phyloP scores from a whole-genome alignment of 129 eudicot genomes.

The Lactuca sativa region DNA sequence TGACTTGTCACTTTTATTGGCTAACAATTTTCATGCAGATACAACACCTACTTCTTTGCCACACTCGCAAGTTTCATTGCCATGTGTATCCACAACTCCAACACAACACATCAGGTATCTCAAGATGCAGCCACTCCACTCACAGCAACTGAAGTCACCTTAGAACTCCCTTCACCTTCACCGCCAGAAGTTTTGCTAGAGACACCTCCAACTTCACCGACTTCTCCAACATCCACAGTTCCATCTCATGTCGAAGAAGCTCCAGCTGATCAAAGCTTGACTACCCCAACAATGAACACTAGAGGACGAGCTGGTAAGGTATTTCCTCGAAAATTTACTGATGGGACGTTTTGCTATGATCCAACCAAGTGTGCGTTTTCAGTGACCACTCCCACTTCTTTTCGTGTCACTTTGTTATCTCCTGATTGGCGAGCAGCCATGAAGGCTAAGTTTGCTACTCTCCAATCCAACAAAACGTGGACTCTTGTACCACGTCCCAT shows the following conservation, averaged over 20 bases:
- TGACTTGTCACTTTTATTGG: not conserved
- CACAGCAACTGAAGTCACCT: too few relatives aligned
- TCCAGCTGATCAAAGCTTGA: too few relatives aligned
- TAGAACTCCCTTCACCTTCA: too few relatives aligned
- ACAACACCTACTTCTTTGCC: not conserved
- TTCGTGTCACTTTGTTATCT: not conserved
- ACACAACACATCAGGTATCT: too few relatives aligned
- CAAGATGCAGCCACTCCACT: too few relatives aligned
- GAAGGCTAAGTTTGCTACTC: not conserved
- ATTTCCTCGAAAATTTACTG: not conserved
- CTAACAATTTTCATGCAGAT: conserved; percentile 1
- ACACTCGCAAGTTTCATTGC: not conserved
- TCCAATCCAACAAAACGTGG: not conserved
- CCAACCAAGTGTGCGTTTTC: not conserved
- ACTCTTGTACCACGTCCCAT: not conserved
- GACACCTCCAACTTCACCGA: not conserved
- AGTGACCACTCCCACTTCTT: not conserved
- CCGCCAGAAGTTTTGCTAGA: too few relatives aligned
- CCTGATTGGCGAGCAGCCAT: not conserved
- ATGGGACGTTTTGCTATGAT: not conserved
- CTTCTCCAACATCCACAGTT: too few relatives aligned
- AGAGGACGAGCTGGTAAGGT: not conserved
- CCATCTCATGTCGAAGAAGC: too few relatives aligned
- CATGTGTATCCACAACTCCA: too few relatives aligned
- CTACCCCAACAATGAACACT: not conserved